Evolutionary conservation across 306 rosid genomes (phyloP).

Genomic region (Quillaja saponaria): DNA sequence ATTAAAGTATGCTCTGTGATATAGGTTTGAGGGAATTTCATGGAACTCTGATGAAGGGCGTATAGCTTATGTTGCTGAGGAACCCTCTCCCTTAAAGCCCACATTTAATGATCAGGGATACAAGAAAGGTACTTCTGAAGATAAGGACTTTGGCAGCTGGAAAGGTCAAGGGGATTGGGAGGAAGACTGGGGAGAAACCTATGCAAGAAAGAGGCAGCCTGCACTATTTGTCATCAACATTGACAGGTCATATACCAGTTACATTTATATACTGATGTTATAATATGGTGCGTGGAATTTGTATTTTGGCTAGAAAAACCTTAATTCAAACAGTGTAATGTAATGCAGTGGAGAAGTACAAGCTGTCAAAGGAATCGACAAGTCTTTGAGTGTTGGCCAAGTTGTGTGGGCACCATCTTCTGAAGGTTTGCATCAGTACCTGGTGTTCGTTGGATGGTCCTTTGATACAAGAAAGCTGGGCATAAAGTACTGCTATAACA

Average conservation of each 20-base stretch:
- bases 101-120: constrained; percentile 53
- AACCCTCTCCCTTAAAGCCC: constrained; percentile 65
- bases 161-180: constrained; percentile 82
- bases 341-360: constrained; percentile 64
- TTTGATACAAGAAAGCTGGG: constrained; percentile 74
- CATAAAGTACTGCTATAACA: constrained; percentile 76
- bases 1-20: constrained; percentile 17
- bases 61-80: constrained; percentile 87
- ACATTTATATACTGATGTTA: no score
- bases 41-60: constrained; percentile 73
- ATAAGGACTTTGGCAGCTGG: constrained; percentile 64
- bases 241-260: constrained; percentile 48
- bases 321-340: constrained; percentile 24
- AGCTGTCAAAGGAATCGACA: constrained; percentile 65
- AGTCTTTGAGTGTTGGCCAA: constrained; percentile 79
- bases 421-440: constrained; percentile 47
- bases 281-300: no score
- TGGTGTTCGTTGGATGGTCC: constrained; percentile 90
- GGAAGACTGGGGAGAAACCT: constrained; percentile 91
- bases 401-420: constrained; percentile 78
- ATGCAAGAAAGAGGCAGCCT: constrained; percentile 79
- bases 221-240: constrained; percentile 63
- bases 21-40: constrained; percentile 88
- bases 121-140: constrained; percentile 49
- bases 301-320: constrained; percentile 2